Evolutionary conservation across 768 basidiomycete species (phyloP), one percentile per base, ranked within the genome.

Genomic region (Russula sp.): DNA sequence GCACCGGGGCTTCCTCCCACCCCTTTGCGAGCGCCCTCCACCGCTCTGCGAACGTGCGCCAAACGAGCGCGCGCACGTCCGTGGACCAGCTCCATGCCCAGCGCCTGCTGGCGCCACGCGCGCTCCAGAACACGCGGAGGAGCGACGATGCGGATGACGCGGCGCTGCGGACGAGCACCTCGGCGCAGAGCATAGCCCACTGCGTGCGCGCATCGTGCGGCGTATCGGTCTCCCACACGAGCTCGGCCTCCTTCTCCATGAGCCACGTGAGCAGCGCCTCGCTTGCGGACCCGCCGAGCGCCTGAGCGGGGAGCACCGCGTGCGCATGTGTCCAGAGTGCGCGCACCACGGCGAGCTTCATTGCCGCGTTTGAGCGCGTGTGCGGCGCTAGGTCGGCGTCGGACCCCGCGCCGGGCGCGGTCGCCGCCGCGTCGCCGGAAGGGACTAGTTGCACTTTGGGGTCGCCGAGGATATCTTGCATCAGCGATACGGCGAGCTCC

Each of bases 101-200:
- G 16, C 65, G 64, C 32, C 65, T 62, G 52, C 64, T 70, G 18
- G 68, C 71, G 4, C 66, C 62, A 31, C 66, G 55, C 55, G 71
- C 69, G 40, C 71, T 71, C 32, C 76, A 76, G 64, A 60, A 64
- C 64, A 58, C 27, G 72, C 73, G 67, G 60, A 89, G 89, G 34
- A 55, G 59, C 22, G 59, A 1, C 32, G 53, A 22, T 4, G 58
- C n/a, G n/a, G 49, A 52, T 71, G 75, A 56, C 7, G 79, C 75
- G 3, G 72, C 66, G 54, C 83, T 82, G 20, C 78, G 71, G 9
- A 77, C 72, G 35, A 82, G 63, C 7, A 80, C 77, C 56, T 87
- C 85, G 10, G 83, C 78, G 62, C 84, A 86, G 0, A 91, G 71
- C 16, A 70, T 73, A 2, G 83, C 79, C 89, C 89, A 91, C 44